These are phyloP conservation scores for Annona squamosa DNA, from an alignment of 164 flowering plant species.

Conservation along the genomic window DNA sequence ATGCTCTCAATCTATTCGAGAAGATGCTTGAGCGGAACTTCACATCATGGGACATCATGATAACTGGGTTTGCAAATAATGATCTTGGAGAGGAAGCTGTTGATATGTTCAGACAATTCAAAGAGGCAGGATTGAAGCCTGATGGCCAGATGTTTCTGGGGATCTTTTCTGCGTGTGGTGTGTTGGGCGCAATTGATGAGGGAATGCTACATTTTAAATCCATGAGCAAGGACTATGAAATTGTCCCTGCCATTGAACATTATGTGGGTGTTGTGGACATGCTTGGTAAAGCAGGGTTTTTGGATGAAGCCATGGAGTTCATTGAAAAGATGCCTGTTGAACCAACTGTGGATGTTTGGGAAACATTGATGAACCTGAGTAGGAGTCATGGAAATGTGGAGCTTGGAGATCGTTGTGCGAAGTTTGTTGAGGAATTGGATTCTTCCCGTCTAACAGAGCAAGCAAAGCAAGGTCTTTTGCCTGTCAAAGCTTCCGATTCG, in stretches of 20 bases:
- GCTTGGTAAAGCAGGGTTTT: constrained; percentile 55
- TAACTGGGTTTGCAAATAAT: constrained; percentile 50
- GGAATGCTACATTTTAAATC: constrained; percentile 70
- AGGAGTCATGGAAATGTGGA: constrained; percentile 55
- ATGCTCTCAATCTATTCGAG: constrained; percentile 45
- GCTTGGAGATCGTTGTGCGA: constrained; percentile 61
- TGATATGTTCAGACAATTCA: constrained; percentile 51
- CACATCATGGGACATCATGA: constrained; percentile 77
- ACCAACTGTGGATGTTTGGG: constrained; percentile 60
- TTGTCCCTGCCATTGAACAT: constrained; percentile 61
- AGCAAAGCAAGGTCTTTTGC: constrained; percentile 50
- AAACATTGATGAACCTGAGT: constrained; percentile 53
- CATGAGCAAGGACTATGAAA: constrained; percentile 49
- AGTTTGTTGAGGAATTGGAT: constrained; percentile 44
- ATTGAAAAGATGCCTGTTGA: constrained; percentile 58
- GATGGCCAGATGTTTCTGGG: constrained; percentile 56
- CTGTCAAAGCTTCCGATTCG: constrained; percentile 37
- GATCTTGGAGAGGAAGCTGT: constrained; percentile 70
- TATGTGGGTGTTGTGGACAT: constrained; percentile 58
- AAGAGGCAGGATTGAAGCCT: constrained; percentile 52
- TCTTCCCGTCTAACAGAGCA: constrained; percentile 47
- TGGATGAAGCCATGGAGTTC: constrained; percentile 69
- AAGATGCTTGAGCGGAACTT: constrained; percentile 51
- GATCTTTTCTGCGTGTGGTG: constrained; percentile 58
- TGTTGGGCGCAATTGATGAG: constrained; percentile 46